Evolutionary conservation across 2,329 filamentous ascomycete species (phyloP).

Genomic region (Colletotrichum tropicale): DNA sequence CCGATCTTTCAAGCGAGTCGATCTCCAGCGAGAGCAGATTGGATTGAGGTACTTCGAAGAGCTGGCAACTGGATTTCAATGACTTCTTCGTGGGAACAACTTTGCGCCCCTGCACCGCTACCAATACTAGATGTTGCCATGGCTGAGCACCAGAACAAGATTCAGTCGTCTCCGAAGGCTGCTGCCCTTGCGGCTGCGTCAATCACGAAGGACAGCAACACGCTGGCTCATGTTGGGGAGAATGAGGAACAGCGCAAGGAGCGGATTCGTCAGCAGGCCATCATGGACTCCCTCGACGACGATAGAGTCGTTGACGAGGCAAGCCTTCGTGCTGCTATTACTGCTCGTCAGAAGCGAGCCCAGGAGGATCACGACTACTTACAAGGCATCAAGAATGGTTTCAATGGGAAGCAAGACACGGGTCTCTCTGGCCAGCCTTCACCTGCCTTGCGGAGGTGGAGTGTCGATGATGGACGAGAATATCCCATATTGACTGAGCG

Average conservation of each 20-base stretch:
- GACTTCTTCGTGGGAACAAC: constrained; percentile 67
- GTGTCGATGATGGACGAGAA: constrained; percentile 69
- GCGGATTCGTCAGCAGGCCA: constrained; percentile 66
- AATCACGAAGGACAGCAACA: constrained; percentile 27
- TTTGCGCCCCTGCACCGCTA: constrained; percentile 68
- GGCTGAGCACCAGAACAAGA: constrained; percentile 22
- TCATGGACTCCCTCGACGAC: constrained; percentile 70
- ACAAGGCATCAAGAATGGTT: constrained; percentile 9
- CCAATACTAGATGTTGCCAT: constrained; percentile 33
- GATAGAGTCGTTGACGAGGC: constrained; percentile 72
- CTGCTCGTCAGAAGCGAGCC: constrained; percentile 62
- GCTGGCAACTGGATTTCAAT: constrained; percentile 74
- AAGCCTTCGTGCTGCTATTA: constrained; percentile 66
- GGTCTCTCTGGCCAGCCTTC: background rate
- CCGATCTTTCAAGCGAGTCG: constrained; percentile 78
- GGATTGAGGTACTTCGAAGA: constrained; percentile 75
- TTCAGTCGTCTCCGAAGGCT: constrained; percentile 28
- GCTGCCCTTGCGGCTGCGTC: constrained; percentile 39
- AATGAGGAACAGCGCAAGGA: constrained; percentile 61
- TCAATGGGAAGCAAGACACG: constrained; percentile 25
- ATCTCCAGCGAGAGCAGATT: constrained; percentile 76
- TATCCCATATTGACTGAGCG: constrained; percentile 74
- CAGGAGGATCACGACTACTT: constrained; percentile 53
- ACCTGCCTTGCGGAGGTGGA: constrained; percentile 56
- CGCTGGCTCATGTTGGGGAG: constrained; percentile 35